These are phyloP conservation scores for Hyparrhenia diplandra DNA, from an alignment of 176 grass and related monocot species.

Conservation along the genomic window DNA sequence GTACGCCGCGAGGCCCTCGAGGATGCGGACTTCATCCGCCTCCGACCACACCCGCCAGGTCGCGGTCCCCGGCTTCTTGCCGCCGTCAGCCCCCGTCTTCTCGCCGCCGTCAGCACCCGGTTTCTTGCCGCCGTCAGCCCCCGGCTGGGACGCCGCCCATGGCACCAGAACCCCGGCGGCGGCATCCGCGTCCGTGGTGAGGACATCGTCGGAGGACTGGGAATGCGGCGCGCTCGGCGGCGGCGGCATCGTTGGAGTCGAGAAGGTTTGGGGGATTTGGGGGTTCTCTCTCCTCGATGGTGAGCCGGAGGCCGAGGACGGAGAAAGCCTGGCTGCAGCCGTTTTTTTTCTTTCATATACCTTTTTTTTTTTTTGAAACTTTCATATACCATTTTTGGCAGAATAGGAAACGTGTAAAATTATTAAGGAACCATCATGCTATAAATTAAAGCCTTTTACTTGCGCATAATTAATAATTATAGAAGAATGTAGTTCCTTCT, in stretches of 20 bases:
- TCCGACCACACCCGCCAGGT: constrained; percentile 2
- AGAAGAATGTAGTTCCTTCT: too few species aligned
- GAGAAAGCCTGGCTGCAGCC: too few species aligned
- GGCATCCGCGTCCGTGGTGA: background rate
- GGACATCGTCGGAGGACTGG: background rate
- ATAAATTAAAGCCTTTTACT: too few species aligned
- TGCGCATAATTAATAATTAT: too few species aligned
- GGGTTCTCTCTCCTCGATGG: too few species aligned
- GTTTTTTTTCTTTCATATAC: too few species aligned
- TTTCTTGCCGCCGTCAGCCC: background rate
- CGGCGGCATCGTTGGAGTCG: background rate
- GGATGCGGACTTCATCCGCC: constrained; percentile 21
- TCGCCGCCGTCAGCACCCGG: background rate
- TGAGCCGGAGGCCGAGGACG: too few species aligned
- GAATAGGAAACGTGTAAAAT: too few species aligned
- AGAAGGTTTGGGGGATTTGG: background rate
- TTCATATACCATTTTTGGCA: too few species aligned
- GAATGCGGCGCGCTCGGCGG: background rate
- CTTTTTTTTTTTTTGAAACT: too few species aligned
- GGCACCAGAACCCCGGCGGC: background rate
- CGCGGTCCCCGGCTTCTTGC: too few species aligned
- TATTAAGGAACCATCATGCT: too few species aligned
- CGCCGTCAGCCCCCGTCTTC: background rate
- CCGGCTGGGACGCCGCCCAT: background rate
- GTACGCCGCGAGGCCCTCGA: constrained; percentile 8